Evolutionary conservation across 768 basidiomycete species (phyloP).

Genomic region (Termitomyces sp.): DNA sequence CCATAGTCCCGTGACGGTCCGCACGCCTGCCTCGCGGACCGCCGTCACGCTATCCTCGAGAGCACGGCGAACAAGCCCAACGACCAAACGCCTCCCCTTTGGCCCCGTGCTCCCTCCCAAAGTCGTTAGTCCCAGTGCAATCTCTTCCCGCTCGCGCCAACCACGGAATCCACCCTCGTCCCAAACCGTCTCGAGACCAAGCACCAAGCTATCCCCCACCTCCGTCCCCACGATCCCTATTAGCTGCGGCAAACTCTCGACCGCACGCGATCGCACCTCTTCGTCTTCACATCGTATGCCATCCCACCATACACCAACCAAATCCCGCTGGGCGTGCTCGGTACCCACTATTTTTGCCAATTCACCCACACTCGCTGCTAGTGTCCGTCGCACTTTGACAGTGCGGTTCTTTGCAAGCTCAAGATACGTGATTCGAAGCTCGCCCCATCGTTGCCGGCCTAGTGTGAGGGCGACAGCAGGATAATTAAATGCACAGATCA

Average conservation of each 20-base stretch:
- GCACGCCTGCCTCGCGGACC: conserved; percentile 72
- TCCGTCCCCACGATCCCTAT: conserved; percentile 48
- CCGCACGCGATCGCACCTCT: conserved; percentile 67
- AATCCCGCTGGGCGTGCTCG: conserved; percentile 61
- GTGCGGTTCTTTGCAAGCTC: conserved; percentile 58
- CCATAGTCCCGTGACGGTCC: conserved; percentile 41
- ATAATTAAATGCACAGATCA: conserved; percentile 87
- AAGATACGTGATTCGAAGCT: conserved; percentile 66
- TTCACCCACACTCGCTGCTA: conserved; percentile 88
- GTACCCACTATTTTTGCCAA: conserved; percentile 82
- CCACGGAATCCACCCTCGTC: conserved; percentile 52
- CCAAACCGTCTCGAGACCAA: conserved; percentile 53
- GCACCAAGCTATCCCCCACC: conserved; percentile 42
- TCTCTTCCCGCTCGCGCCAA: conserved; percentile 81
- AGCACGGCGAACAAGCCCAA: conserved; percentile 53
- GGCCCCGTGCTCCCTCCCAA: conserved; percentile 41
- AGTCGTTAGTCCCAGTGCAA: conserved; percentile 52
- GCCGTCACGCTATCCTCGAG: conserved; percentile 80
- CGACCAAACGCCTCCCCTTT: conserved; percentile 43
- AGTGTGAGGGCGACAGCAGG: conserved; percentile 87
- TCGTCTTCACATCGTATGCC: conserved; percentile 55
- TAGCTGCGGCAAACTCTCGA: conserved; percentile 64
- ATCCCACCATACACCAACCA: conserved; percentile 71
- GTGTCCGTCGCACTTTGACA: conserved; percentile 67
- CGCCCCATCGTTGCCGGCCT: conserved; percentile 70